phyloP scores from a whole-genome alignment of 108 stramenopile species.

The Skeletonema potamos region DNA sequence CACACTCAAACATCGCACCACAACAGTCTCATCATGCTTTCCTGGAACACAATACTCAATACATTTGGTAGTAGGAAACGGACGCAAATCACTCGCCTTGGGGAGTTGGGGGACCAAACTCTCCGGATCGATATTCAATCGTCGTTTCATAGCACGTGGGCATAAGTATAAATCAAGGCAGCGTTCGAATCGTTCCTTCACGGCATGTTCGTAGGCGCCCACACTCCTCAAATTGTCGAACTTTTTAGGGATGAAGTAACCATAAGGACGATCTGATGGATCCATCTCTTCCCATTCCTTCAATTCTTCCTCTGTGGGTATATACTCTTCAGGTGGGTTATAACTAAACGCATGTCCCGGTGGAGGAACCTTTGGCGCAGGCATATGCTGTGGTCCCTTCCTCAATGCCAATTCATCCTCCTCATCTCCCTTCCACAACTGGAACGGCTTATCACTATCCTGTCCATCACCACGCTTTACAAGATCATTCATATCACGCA shows the following conservation, averaged over 20 bases:
- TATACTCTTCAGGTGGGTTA: slow-evolving; percentile 96
- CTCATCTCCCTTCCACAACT: slow-evolving; percentile 94
- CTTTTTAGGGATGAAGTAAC: slow-evolving; percentile 88
- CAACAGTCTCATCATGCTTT: slow-evolving; percentile 10
- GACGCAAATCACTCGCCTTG: slow-evolving; percentile 89
- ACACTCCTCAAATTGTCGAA: slow-evolving; percentile 88
- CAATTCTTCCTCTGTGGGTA: slow-evolving; percentile 91
- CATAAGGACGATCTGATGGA: slow-evolving; percentile 88
- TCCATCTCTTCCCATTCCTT: slow-evolving; percentile 93
- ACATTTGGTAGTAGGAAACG: slow-evolving; percentile 94
- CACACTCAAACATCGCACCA: slow-evolving; percentile 75
- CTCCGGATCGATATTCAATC: slow-evolving; percentile 96
- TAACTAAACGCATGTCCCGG: slow-evolving; percentile 97
- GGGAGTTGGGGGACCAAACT: slow-evolving; percentile 95
- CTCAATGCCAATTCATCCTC: slow-evolving; percentile 87
- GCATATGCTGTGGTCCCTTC: slow-evolving; percentile 93
- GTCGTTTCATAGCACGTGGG: slow-evolving; percentile 92
- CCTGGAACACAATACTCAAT: slow-evolving; percentile 83
- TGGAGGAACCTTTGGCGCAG: slow-evolving; percentile 95
- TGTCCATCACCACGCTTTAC: slow-evolving; percentile 27
- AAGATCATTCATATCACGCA: slow-evolving; percentile 78
- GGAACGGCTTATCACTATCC: slow-evolving; percentile 66
- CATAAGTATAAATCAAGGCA: slow-evolving; percentile 99
- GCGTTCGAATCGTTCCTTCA: slow-evolving; percentile 96
- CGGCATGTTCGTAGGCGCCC: slow-evolving; percentile 91